phyloP scores from a whole-genome alignment of 495 filamentous ascomycete species.

The Xylaria curta region DNA sequence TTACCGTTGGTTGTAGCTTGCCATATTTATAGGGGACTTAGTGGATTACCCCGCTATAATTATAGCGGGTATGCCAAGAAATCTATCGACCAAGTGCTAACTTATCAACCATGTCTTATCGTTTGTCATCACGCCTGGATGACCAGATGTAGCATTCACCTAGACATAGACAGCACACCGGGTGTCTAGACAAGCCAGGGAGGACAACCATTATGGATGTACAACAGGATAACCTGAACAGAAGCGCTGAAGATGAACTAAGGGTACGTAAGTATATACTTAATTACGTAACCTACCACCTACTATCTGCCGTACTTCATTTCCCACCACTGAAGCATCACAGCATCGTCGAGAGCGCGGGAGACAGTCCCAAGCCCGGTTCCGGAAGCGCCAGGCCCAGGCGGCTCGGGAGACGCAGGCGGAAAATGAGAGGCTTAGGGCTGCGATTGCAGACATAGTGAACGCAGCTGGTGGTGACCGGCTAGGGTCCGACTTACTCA shows the following conservation, averaged over 20 bases:
- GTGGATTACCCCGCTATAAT: no score
- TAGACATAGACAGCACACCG: background rate
- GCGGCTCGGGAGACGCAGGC: slow-evolving; percentile 12
- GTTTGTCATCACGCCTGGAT: background rate
- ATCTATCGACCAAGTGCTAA: background rate
- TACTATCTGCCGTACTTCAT: background rate
- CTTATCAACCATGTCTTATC: background rate
- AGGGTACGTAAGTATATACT: slow-evolving; percentile 6
- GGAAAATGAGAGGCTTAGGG: slow-evolving; percentile 30
- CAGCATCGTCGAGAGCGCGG: slow-evolving; percentile 38
- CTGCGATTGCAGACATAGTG: slow-evolving; percentile 30
- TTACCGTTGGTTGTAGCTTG: no score
- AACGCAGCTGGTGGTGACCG: slow-evolving; percentile 23
- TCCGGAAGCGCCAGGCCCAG: slow-evolving; percentile 32
- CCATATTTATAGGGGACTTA: no score
- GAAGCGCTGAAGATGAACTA: slow-evolving; percentile 16
- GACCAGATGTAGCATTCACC: background rate
- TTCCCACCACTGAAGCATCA: background rate
- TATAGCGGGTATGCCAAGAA: no score
- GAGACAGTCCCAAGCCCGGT: slow-evolving; percentile 31
- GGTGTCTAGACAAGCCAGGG: background rate
- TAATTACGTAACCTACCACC: background rate
- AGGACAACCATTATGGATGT: background rate
- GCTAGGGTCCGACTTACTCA: slow-evolving; percentile 24
- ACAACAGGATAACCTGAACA: background rate